Conservation (phyloP, 345 rosid genomes). For the Gossypium australe region DNA sequence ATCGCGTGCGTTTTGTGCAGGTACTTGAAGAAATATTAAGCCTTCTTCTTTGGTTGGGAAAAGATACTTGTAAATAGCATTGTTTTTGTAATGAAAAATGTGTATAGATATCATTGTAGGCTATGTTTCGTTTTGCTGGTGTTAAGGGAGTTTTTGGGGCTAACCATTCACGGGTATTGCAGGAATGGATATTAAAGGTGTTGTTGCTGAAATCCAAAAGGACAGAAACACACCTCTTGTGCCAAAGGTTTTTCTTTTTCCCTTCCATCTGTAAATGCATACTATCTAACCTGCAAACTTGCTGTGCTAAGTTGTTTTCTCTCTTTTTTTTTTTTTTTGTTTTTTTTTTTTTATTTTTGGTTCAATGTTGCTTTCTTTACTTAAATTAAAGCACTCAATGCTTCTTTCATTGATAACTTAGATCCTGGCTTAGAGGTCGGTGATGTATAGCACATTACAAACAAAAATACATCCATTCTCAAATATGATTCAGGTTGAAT, state of each 20-base stretch:
- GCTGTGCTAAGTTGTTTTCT: not conserved
- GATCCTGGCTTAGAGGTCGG: too few relatives aligned
- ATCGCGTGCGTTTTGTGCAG: slow-evolving; percentile 85
- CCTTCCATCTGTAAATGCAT: not conserved
- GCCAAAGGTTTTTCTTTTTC: slow-evolving; percentile 49
- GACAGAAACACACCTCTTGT: slow-evolving; percentile 73
- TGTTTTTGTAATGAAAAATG: not conserved
- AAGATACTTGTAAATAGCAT: not conserved
- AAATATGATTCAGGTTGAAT: slow-evolving; percentile 65
- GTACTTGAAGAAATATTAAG: slow-evolving; percentile 24
- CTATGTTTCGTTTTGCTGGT: slow-evolving; percentile 9
- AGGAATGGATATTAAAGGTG: slow-evolving; percentile 92
- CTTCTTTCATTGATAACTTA: not conserved
- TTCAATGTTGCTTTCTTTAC: not conserved
- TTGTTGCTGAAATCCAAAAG: slow-evolving; percentile 67
- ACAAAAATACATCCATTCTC: slow-evolving; percentile 47
- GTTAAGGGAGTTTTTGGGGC: slow-evolving; percentile 31
- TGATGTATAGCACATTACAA: not conserved
- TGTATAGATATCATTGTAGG: not conserved
- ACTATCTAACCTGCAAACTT: not conserved
- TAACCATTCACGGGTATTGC: slow-evolving; percentile 38
- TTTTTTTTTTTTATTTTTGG: not conserved
- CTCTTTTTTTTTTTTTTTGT: not conserved
- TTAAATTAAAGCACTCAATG: slow-evolving; percentile 32
- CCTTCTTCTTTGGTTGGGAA: not conserved